A percentile compares a stretch with the other conserved stretches of the same genome.
phyloP scores from a whole-genome alignment of 345 rosid genomes.

The Orychophragmus violaceus region DNA sequence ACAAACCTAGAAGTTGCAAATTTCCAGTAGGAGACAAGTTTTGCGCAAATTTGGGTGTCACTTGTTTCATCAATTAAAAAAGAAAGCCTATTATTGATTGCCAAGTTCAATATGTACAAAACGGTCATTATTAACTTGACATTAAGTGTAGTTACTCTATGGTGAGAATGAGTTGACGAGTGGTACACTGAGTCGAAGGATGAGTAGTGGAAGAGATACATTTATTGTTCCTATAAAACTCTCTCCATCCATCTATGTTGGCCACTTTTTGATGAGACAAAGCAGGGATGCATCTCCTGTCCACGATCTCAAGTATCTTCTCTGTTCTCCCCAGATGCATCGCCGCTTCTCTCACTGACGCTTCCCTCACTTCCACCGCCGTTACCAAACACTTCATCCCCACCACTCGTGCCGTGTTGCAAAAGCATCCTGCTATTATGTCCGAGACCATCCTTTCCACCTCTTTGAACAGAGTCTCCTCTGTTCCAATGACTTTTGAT shows the following conservation, averaged over 20 bases:
- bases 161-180: conserved; percentile 2
- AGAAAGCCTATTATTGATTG: neutral
- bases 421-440: conserved; percentile 69
- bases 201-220: neutral
- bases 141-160: neutral
- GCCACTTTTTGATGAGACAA: conserved; percentile 41
- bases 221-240: conserved; percentile 11
- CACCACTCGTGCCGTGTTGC: conserved; percentile 47
- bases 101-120: neutral
- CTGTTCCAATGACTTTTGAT: conserved; percentile 13
- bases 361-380: conserved; percentile 51
- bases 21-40: too few relatives aligned
- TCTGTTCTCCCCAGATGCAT: conserved; percentile 54
- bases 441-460: conserved; percentile 52
- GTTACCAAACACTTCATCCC: conserved; percentile 47
- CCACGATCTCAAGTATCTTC: conserved; percentile 47
- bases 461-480: conserved; percentile 38
- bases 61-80: too few relatives aligned
- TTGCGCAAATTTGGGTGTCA: too few relatives aligned
- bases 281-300: conserved; percentile 33
- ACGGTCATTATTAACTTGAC: neutral
- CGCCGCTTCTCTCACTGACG: conserved; percentile 41
- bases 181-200: conserved; percentile 20
- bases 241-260: conserved; percentile 56
- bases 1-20: too few relatives aligned